phyloP scores from a whole-genome alignment of 805 yeast species.

The Brettanomyces nanus region DNA sequence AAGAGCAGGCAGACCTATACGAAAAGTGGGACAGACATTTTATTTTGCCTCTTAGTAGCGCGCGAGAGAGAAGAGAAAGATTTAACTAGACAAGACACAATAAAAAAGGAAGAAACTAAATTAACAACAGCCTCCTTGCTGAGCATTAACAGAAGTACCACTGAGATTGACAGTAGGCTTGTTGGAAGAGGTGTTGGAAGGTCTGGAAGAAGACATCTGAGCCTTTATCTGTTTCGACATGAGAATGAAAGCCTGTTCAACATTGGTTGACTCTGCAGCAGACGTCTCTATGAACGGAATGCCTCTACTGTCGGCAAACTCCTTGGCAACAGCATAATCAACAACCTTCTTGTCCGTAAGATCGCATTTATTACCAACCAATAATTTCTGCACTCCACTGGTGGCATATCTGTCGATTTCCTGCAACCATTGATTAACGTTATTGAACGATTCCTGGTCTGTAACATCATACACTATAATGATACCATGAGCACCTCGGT shows the following conservation, averaged over 20 bases:
- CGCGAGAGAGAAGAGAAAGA: slow-evolving; percentile 1
- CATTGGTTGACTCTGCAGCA: slow-evolving; percentile 91
- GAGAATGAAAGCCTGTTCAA: slow-evolving; percentile 96
- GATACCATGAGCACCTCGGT: slow-evolving; percentile 98
- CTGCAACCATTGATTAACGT: slow-evolving; percentile 97
- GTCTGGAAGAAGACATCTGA: slow-evolving; percentile 69
- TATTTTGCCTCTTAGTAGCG: no score
- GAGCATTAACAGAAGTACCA: slow-evolving; percentile 51
- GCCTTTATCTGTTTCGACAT: slow-evolving; percentile 99
- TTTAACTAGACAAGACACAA: neutral
- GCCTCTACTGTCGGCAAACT: slow-evolving; percentile 91
- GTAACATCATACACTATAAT: slow-evolving; percentile 97
- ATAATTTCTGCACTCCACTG: slow-evolving; percentile 89
- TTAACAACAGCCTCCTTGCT: slow-evolving; percentile 42
- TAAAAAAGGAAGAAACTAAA: no score
- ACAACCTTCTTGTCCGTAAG: slow-evolving; percentile 89
- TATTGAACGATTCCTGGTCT: slow-evolving; percentile 91
- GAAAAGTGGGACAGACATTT: no score
- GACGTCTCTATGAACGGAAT: slow-evolving; percentile 95
- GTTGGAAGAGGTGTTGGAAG: slow-evolving; percentile 27
- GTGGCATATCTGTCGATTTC: slow-evolving; percentile 98
- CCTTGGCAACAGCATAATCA: slow-evolving; percentile 92
- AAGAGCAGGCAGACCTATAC: no score
- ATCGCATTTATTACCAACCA: slow-evolving; percentile 96
- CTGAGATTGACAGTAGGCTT: slow-evolving; percentile 65